A percentile compares a stretch with the other conserved stretches of the same genome.
These are phyloP conservation scores for Echium plantagineum DNA, from an alignment of 257 asterid genomes.

Conservation along the genomic window DNA sequence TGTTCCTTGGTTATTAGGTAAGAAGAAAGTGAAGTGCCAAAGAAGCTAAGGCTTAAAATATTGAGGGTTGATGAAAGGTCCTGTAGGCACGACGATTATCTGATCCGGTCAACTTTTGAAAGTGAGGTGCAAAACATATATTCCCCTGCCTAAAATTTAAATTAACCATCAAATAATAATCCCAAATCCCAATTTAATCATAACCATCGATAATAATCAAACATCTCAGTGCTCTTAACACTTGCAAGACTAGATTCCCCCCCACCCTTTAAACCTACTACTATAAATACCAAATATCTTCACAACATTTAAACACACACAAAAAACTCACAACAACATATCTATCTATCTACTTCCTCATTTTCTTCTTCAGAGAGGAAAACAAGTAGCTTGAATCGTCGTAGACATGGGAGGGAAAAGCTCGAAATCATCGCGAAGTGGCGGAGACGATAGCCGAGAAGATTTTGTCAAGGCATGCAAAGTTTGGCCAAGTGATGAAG, in stretches of 20 bases:
- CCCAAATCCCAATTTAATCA: conserved; percentile 22
- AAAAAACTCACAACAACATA: conserved; percentile 4
- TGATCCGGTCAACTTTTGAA: conserved; percentile 27
- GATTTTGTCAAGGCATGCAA: conserved; percentile 58
- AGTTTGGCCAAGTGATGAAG: conserved; percentile 74
- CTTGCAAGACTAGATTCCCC: conserved; percentile 3
- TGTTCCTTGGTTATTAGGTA: neutral
- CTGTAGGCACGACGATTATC: no score
- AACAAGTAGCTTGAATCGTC: conserved; percentile 9
- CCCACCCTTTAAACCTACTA: conserved; percentile 23
- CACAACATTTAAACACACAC: conserved; percentile 14
- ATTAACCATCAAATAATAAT: conserved; percentile 25
- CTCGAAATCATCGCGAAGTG: conserved; percentile 8
- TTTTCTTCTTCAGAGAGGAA: conserved; percentile 18
- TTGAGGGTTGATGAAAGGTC: no score
- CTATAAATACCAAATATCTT: conserved; percentile 28
- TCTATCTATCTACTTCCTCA: neutral
- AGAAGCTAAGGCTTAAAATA: no score
- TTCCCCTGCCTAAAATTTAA: conserved; percentile 26
- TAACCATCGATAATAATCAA: conserved; percentile 29
- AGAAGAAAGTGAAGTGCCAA: neutral
- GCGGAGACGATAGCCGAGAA: conserved; percentile 15
- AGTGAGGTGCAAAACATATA: conserved; percentile 32
- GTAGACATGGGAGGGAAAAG: neutral
- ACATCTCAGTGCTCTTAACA: conserved; percentile 22